Evolutionary conservation across 345 rosid genomes (phyloP), one percentile per base, ranked within the genome.

Genomic region (Populus tremula): DNA sequence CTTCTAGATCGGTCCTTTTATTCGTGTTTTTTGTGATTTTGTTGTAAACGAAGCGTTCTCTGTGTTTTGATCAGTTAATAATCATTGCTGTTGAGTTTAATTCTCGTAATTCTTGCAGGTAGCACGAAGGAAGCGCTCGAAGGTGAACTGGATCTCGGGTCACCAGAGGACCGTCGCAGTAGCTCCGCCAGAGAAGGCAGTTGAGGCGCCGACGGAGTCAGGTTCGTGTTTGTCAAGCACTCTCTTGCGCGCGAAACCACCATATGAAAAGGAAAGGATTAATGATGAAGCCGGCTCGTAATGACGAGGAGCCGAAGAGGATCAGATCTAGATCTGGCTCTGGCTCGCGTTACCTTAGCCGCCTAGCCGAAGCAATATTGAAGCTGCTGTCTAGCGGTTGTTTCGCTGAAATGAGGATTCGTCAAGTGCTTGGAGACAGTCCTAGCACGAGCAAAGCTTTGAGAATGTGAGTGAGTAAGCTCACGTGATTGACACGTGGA

Each of bases 381-480:
- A 87, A 84, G 82, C 73, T 90, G 80, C 96, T 96, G 69, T 88
- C 97, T 54, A 70, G 83, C 11, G 90, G 88, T 25, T 76, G 87
- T 85, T 87, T 88, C 72, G 81, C 92, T 59, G 99, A 95, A 85
- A 86, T 90, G 17, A 85, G 83, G 68, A 93, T 95, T 54, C 97
- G 99, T 50, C 88, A 83, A 67, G 77, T 79, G 74, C 92, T 95
- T 0, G 99, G 99, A 8, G 94, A 95, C 79, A 93, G 96, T 64
- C 97, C 99, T 6, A 97, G 93, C 79, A 95, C 98, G n/a, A 95
- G 99, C 88, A 95, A 93, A 84, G 98, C 99, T 75, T 97, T 93
- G 72, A 88, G 97, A 86, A 89, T 90, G 98, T 93, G 83, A 71
- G 71, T 16, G 47, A 38, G 8, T 9, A 1, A 11, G 13, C 5